Base-by-base conservation (phyloP, 2,329 filamentous ascomycete species). In the Neobulgaria alba region DNA sequence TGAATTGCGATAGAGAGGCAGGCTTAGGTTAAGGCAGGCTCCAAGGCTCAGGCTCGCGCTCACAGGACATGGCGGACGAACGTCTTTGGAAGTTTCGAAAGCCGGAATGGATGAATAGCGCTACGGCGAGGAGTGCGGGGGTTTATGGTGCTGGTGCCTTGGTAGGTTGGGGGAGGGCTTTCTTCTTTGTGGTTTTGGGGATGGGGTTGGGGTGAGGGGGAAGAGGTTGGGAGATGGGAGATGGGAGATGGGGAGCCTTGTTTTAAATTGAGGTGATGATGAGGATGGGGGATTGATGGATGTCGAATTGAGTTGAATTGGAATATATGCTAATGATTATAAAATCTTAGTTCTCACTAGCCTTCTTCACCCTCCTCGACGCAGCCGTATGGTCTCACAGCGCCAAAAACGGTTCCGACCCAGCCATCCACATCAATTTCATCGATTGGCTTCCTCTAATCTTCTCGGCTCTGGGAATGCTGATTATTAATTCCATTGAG, bases 401-500 rank as follows among this genome's bases (percentile, higher is more conserved):
- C 10, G 41, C 66, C 45, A 66, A 64, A 49, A 82, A 82, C 65
- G 71, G 67, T 45, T 78, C 75, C 41, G 23, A 26, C 12, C 23
- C 23, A 26, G 23, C 7, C 7, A 64, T 75, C 43, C 77, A 82
- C 64, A 68, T 83, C 55, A 76, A 67, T 51, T 83, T 81, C 55
- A 68, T 80, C 61, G 78, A 82, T 71, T 82, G 78, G 78, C 72
- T 82, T 49, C 77, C 78, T 38, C 69, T 82, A 51, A 72, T 82
- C 60, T 82, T 81, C 66, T 76, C 72, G 50, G 70, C 72, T 48
- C 67, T 82, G 47, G 78, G 79, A 48, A 82, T 82, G 76, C 69
- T 82, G 43, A 81, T 82, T 61, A 82, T 82, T 67, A 82, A 82
- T 68, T 75, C 70, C 51, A 77, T 81, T 49, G 77, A 82, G 64